These are phyloP conservation scores for Panaeolus papilionaceus DNA, from an alignment of 768 basidiomycete species.

Conservation along the genomic window DNA sequence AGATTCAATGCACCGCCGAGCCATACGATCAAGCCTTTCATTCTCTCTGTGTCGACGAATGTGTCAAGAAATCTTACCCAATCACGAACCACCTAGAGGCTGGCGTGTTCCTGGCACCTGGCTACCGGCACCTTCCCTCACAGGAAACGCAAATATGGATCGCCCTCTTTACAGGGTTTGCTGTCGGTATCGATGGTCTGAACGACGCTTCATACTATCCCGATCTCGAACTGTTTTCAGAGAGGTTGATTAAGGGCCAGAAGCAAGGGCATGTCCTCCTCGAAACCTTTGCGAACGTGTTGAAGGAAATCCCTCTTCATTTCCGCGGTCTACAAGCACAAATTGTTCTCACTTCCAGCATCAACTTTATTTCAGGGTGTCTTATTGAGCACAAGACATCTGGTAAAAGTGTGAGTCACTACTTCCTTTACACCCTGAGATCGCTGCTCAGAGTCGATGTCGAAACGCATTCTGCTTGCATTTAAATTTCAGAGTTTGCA, in stretches of 20 bases:
- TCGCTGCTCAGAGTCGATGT: too few relatives aligned
- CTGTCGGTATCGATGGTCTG: constrained; percentile 38
- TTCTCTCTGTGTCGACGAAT: constrained; percentile 12
- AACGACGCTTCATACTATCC: constrained; percentile 28
- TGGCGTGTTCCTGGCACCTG: not conserved
- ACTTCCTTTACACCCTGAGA: too few relatives aligned
- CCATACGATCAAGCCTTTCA: constrained; percentile 16
- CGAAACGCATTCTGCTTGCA: too few relatives aligned
- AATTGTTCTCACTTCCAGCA: constrained; percentile 11
- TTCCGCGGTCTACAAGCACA: constrained; percentile 1
- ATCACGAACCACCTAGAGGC: not conserved
- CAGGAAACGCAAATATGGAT: constrained; percentile 6
- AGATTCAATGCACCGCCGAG: not conserved
- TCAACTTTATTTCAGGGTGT: constrained; percentile 5
- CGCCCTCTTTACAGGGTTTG: not conserved
- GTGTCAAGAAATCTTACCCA: not conserved
- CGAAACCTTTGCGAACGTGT: constrained; percentile 39
- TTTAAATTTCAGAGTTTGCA: constrained; percentile 18
- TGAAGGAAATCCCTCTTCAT: constrained; percentile 33
- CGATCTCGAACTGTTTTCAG: constrained; percentile 39
- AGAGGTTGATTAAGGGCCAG: constrained; percentile 32
- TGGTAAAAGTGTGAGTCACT: not conserved
- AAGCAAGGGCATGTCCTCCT: constrained; percentile 37
- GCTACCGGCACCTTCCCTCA: constrained; percentile 33
- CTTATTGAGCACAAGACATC: constrained; percentile 16